Base-by-base conservation (phyloP, 2,329 filamentous ascomycete species). In the Epichloe gansuensis region DNA sequence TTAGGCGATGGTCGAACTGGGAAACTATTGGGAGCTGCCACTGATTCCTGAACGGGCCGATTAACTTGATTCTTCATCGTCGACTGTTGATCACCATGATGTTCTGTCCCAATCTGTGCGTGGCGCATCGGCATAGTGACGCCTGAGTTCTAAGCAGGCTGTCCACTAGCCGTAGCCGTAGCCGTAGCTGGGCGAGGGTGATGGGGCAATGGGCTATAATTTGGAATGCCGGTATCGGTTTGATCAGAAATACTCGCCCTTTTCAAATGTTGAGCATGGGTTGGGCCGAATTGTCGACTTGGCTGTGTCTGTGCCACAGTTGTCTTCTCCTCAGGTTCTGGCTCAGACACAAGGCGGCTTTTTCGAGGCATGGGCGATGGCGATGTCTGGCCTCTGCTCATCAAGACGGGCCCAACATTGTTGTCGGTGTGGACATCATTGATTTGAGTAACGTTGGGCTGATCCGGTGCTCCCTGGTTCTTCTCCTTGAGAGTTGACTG, bases 81-180 rank as follows among this genome's bases (percentile, higher is more conserved):
- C 28, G 17, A 43, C 6, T 9, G 9, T 3, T 15, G 21, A 21
- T 43, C 43, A 25, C 37, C 37, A 15, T 51, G 3, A 12, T 37
- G 31, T 21, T 25, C 43, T 21, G n/a, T 25, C 12, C 8, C 28
- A 25, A 21, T 43, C n/a, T 25, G 28, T 5, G 17, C 38, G 55
- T 46, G 11, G 15, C 9, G 12, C 45, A 34, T n/a, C 37, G 35
- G 39, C 39, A 45, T 50, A 53, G 48, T 46, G 45, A 47, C 31
- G 44, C 44, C 59, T 57, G 57, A 23, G 25, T 55, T 46, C 56
- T 58, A 58, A 17, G 50, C 59, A 60, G 56, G 49, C 50, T 55
- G 56, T 43, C 15, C 51, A 45, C 54, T 50, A 17, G 43, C 44
- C 38, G 52, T 44, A 2, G 21, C 48, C 31, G 52, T 49, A 17